Evolutionary conservation across 257 asterid species (phyloP).

Genomic region (Avicennia marina): DNA sequence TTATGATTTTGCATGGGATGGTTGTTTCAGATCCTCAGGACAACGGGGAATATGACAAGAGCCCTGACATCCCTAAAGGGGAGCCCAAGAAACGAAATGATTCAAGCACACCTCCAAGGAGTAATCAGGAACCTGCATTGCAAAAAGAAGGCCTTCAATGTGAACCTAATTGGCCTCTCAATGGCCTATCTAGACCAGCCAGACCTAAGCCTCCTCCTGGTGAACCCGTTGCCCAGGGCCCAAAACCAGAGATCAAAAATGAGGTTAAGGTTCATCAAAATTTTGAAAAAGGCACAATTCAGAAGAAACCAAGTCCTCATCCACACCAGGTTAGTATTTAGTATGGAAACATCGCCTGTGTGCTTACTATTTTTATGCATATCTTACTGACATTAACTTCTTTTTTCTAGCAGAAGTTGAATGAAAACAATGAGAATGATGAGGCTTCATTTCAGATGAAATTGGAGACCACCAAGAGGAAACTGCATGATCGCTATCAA

Average conservation of each 20-base stretch:
- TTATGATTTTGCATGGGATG: conserved; percentile 32
- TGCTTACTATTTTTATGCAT: background rate
- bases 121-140: conserved; percentile 29
- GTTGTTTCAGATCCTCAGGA: conserved; percentile 71
- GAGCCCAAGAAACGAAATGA: conserved; percentile 28
- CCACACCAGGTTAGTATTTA: conserved; percentile 39
- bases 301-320: conserved; percentile 35
- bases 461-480: conserved; percentile 82
- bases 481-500: conserved; percentile 88
- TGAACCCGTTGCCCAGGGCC: conserved; percentile 23
- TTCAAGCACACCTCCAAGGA: no score
- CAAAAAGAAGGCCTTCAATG: conserved; percentile 28
- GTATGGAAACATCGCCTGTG: background rate
- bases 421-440: conserved; percentile 38
- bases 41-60: conserved; percentile 55
- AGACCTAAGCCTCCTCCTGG: conserved; percentile 36
- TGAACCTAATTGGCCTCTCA: conserved; percentile 32
- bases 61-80: conserved; percentile 28
- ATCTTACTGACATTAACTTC: conserved; percentile 1
- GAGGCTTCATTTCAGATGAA: conserved; percentile 45
- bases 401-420: conserved; percentile 28
- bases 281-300: conserved; percentile 20
- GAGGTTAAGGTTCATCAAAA: conserved; percentile 31
- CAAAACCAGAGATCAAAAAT: conserved; percentile 13
- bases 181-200: conserved; percentile 26